phyloP scores from a whole-genome alignment of 2,329 filamentous ascomycete genomes.

The Penicillium digitatum region DNA sequence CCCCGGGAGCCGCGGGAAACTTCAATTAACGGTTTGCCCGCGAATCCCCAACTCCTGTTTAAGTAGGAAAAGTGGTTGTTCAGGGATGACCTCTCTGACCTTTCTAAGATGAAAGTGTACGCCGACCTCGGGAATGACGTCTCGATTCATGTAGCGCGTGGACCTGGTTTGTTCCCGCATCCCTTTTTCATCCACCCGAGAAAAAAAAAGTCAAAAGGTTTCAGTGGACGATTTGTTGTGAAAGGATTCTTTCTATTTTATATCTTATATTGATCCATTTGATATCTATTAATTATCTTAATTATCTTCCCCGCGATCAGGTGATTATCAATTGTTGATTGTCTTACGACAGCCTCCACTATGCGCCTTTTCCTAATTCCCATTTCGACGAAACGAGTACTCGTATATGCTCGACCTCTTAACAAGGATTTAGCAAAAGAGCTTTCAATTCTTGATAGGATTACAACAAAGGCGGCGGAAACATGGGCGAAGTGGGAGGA shows the following conservation, averaged over 20 bases:
- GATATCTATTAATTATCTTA: background rate
- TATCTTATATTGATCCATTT: background rate
- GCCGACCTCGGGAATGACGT: constrained; percentile 5
- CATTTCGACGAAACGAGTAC: constrained; percentile 81
- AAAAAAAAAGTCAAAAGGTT: constrained; percentile 3
- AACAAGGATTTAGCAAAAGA: constrained; percentile 54
- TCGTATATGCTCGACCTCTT: constrained; percentile 85
- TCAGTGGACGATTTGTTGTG: background rate
- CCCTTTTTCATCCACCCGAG: constrained; percentile 4
- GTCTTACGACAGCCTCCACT: background rate
- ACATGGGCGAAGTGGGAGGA: constrained; percentile 87
- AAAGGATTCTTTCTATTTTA: background rate
- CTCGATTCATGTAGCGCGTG: background rate
- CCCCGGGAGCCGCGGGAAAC: constrained; percentile 16
- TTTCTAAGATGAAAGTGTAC: background rate
- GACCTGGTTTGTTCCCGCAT: constrained; percentile 3
- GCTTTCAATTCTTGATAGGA: constrained; percentile 62
- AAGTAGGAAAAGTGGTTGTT: background rate
- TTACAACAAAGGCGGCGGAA: constrained; percentile 65
- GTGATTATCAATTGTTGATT: background rate
- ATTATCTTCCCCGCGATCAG: background rate
- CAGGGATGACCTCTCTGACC: background rate
- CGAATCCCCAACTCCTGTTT: background rate
- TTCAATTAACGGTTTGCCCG: constrained; percentile 18
- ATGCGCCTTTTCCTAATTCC: constrained; percentile 96